Conservation (phyloP, 2,329 filamentous ascomycete genomes). For the Didymellaceae sp. region DNA sequence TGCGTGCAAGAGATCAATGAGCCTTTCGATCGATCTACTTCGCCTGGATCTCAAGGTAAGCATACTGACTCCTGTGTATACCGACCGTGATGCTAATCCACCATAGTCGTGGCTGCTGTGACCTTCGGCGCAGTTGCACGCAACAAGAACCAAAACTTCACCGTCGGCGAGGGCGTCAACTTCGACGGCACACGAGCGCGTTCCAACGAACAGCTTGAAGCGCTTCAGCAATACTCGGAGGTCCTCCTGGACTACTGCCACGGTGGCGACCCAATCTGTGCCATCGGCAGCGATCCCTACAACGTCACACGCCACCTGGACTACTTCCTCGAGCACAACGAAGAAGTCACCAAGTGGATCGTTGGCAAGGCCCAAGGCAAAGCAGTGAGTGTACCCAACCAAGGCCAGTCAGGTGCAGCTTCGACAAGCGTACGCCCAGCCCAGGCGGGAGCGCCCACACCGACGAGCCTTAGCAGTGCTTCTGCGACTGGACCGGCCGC, state of each 20-base stretch:
- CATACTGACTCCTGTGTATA: not conserved
- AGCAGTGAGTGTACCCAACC: constrained; percentile 16
- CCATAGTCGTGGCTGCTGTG: constrained; percentile 33
- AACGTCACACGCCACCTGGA: constrained; percentile 64
- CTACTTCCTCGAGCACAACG: constrained; percentile 55
- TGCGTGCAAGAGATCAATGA: constrained; percentile 32
- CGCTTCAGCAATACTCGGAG: constrained; percentile 24
- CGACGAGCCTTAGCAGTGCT: constrained; percentile 1
- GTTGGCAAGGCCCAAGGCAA: constrained; percentile 23
- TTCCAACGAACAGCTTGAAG: constrained; percentile 24
- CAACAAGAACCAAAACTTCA: constrained; percentile 31
- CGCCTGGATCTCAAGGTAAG: constrained; percentile 31
- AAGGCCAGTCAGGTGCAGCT: constrained; percentile 13
- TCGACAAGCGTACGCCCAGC: constrained; percentile 3
- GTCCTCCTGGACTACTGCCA: constrained; percentile 70
- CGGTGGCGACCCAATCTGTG: constrained; percentile 67
- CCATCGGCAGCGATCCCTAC: constrained; percentile 58
- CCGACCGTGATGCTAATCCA: constrained; percentile 2
- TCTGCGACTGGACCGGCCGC: constrained; percentile 18
- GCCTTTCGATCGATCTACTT: constrained; percentile 25
- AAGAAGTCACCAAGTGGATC: constrained; percentile 30
- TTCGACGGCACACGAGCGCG: constrained; percentile 33
- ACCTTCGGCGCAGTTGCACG: constrained; percentile 37
- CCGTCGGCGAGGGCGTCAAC: constrained; percentile 29
- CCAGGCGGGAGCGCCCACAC: constrained; percentile 7